These are phyloP conservation scores for Mycena pura DNA, from an alignment of 768 basidiomycete species.

Conservation along the genomic window DNA sequence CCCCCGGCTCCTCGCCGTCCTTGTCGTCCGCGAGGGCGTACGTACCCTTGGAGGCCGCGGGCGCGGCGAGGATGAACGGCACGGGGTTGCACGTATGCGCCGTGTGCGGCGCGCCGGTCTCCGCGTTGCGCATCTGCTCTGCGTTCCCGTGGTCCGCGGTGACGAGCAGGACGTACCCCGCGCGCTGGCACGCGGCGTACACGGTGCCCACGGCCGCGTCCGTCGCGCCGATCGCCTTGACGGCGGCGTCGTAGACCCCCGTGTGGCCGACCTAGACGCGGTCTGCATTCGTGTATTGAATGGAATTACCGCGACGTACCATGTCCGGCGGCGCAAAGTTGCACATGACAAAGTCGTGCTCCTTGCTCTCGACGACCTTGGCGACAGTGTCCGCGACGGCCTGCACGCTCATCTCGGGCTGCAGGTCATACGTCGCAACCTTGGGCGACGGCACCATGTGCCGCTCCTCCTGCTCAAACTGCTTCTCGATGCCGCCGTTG, in stretches of 20 bases:
- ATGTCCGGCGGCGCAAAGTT: too few species aligned
- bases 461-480: constrained; percentile 85
- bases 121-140: constrained; percentile 88
- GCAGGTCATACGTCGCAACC: constrained; percentile 84
- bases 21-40: constrained; percentile 67
- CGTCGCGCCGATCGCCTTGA: too few species aligned
- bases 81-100: constrained; percentile 89
- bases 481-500: constrained; percentile 95
- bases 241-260: too few species aligned
- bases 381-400: constrained; percentile 93
- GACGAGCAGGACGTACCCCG: constrained; percentile 85
- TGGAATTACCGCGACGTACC: too few species aligned
- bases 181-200: constrained; percentile 82
- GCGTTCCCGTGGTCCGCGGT: constrained; percentile 97
- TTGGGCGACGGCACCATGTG: constrained; percentile 92
- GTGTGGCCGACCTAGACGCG: too few species aligned
- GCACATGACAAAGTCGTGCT: constrained; percentile 91
- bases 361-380: constrained; percentile 70
- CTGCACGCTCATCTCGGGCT: constrained; percentile 90
- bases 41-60: constrained; percentile 60
- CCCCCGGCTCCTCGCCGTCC: constrained; percentile 67
- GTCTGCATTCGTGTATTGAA: too few species aligned
- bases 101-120: constrained; percentile 87
- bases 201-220: constrained; percentile 91
- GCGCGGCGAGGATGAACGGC: constrained; percentile 78